phyloP scores from a whole-genome alignment of 2,329 filamentous ascomycete species.

The Claviceps africana region DNA sequence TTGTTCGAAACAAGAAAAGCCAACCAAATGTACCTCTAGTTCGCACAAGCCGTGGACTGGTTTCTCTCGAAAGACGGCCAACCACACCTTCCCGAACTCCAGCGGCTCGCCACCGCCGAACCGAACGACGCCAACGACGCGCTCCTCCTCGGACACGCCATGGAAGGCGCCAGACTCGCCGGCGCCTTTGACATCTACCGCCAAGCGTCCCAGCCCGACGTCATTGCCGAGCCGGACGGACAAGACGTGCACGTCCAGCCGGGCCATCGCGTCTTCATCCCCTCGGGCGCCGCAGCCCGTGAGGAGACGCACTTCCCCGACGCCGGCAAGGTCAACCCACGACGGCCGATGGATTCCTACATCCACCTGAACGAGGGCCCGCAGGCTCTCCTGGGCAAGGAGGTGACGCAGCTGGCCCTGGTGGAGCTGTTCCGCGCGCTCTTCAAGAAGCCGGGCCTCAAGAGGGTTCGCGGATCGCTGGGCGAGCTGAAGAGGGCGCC shows the following conservation, averaged over 20 bases:
- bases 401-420: conserved; percentile 46
- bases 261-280: conserved; percentile 49
- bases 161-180: conserved; percentile 58
- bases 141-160: conserved; percentile 51
- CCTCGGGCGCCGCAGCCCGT: conserved; percentile 41
- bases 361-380: conserved; percentile 50
- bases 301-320: conserved; percentile 47
- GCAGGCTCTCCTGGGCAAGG: conserved; percentile 47
- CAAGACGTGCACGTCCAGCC: conserved; percentile 34
- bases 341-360: conserved; percentile 49
- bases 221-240: conserved; percentile 37
- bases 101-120: conserved; percentile 41
- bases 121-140: conserved; percentile 45
- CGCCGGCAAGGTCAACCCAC: conserved; percentile 45
- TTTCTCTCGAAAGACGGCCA: conserved; percentile 47
- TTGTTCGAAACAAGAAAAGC: background rate
- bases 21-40: conserved; percentile 27
- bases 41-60: conserved; percentile 60
- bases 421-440: conserved; percentile 55
- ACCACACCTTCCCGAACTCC: conserved; percentile 44
- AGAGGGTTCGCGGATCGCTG: conserved; percentile 47
- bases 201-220: conserved; percentile 31
- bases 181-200: conserved; percentile 49
- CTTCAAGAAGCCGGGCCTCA: conserved; percentile 45
- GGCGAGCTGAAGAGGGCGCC: conserved; percentile 54